A percentile compares a stretch with the other conserved stretches of the same genome.
These are phyloP conservation scores for Saccharomyces kudriavzevii DNA, from an alignment of 805 yeast species.

Conservation along the genomic window DNA sequence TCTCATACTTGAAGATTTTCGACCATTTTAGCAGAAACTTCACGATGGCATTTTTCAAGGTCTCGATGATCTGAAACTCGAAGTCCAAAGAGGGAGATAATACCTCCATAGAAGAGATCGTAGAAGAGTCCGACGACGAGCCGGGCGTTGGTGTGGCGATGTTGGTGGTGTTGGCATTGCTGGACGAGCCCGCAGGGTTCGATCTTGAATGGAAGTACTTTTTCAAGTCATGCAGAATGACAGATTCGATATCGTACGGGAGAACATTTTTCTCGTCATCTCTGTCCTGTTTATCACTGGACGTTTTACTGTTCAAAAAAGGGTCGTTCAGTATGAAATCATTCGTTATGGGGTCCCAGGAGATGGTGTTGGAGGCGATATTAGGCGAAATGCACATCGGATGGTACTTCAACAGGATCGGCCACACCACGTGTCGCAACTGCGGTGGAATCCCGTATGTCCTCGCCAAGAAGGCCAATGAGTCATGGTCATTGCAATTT, in stretches of 20 bases:
- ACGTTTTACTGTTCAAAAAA: slow-evolving; percentile 3
- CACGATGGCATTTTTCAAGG: slow-evolving; percentile 51
- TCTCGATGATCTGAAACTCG: slow-evolving; percentile 47
- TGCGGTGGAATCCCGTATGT: slow-evolving; percentile 81
- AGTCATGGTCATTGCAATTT: slow-evolving; percentile 54
- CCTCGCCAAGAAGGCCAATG: slow-evolving; percentile 72
- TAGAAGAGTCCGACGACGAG: slow-evolving; percentile 7
- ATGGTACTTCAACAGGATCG: slow-evolving; percentile 67
- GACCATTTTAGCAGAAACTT: slow-evolving; percentile 76
- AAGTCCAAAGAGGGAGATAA: slow-evolving; percentile 21
- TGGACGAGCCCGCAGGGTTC: not conserved
- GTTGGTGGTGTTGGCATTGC: not conserved
- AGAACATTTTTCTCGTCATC: slow-evolving; percentile 1
- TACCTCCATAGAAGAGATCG: slow-evolving; percentile 6
- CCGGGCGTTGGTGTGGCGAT: not conserved
- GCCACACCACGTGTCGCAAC: slow-evolving; percentile 76
- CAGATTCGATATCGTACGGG: slow-evolving; percentile 19
- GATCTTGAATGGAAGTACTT: slow-evolving; percentile 42
- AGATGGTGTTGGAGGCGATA: slow-evolving; percentile 47
- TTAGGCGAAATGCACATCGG: slow-evolving; percentile 78
- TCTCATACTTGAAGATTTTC: slow-evolving; percentile 62
- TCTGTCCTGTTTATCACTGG: slow-evolving; percentile 2
- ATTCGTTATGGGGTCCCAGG: slow-evolving; percentile 19
- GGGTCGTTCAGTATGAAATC: slow-evolving; percentile 7
- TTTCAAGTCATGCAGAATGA: slow-evolving; percentile 48